Evolutionary conservation across 768 basidiomycete genomes (phyloP).

Genomic region (Agaricus blazei): DNA sequence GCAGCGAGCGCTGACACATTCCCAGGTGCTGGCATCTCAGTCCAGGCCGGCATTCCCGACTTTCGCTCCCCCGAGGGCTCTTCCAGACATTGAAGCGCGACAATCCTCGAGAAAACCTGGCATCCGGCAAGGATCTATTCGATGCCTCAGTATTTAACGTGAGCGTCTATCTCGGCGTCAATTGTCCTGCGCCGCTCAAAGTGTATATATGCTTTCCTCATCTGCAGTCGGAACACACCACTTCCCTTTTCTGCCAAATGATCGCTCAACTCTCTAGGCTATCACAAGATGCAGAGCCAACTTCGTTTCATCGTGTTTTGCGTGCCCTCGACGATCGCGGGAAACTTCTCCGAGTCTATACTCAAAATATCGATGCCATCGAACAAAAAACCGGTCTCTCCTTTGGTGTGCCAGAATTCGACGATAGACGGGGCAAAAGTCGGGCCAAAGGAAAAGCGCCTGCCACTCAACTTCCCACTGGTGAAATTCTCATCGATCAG

Average conservation of each 20-base stretch:
- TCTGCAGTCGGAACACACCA: constrained; percentile 64
- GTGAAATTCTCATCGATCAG: constrained; percentile 6
- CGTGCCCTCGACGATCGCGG: constrained; percentile 72
- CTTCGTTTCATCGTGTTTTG: constrained; percentile 74
- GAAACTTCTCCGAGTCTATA: constrained; percentile 80
- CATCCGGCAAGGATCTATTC: constrained; percentile 83
- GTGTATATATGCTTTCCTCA: constrained; percentile 3
- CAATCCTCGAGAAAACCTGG: constrained; percentile 65
- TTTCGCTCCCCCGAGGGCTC: constrained; percentile 75
- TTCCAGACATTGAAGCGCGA: constrained; percentile 76
- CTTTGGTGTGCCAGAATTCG: constrained; percentile 76
- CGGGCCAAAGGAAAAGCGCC: constrained; percentile 39
- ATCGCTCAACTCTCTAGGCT: constrained; percentile 77
- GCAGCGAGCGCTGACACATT: constrained; percentile 2
- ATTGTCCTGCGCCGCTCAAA: background rate
- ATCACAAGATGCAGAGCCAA: constrained; percentile 68
- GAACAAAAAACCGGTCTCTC: constrained; percentile 84
- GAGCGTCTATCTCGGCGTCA: constrained; percentile 21
- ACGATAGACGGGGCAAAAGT: constrained; percentile 49
- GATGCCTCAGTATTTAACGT: constrained; percentile 89
- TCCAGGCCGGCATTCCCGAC: constrained; percentile 85
- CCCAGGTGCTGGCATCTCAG: constrained; percentile 84
- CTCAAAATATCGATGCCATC: constrained; percentile 91
- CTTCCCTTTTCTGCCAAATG: constrained; percentile 82
- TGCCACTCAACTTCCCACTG: constrained; percentile 6